Conservation (phyloP, 2,329 filamentous ascomycete genomes). For the Parastagonospora nodorum region DNA sequence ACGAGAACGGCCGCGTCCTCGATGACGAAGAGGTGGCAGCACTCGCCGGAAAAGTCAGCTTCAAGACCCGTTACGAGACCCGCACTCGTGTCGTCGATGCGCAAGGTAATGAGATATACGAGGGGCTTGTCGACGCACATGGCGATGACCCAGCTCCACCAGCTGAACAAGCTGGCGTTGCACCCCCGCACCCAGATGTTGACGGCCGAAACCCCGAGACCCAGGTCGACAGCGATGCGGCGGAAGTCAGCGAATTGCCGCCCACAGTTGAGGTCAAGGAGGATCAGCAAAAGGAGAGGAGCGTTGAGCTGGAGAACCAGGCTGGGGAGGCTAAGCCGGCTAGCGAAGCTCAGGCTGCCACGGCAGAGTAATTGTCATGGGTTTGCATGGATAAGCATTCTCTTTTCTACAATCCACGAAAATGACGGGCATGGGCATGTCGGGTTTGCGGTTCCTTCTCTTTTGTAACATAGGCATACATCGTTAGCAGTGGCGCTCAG, state of each 20-base stretch:
- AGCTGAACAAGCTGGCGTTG: conserved; percentile 44
- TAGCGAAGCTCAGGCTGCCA: conserved; percentile 46
- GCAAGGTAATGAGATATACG: conserved; percentile 74
- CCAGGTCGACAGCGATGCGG: conserved; percentile 40
- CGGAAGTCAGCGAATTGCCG: conserved; percentile 48
- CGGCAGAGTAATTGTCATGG: conserved; percentile 24
- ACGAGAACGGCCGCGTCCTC: conserved; percentile 89
- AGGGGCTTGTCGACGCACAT: conserved; percentile 47
- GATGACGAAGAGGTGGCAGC: conserved; percentile 80
- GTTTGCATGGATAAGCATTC: neutral
- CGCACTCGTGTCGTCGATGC: conserved; percentile 82
- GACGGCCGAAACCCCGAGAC: conserved; percentile 64
- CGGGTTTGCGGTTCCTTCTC: conserved; percentile 7
- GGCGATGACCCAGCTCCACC: conserved; percentile 11
- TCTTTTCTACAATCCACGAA: neutral
- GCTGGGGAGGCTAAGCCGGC: conserved; percentile 41
- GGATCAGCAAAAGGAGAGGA: conserved; percentile 53
- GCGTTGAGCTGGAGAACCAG: conserved; percentile 42
- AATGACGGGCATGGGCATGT: conserved; percentile 1
- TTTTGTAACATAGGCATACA: conserved; percentile 20
- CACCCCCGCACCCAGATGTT: conserved; percentile 61
- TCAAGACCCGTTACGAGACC: conserved; percentile 96
- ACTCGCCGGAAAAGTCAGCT: conserved; percentile 90
- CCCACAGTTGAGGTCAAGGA: conserved; percentile 47
- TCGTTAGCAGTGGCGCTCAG: conserved; percentile 17